Percentiles rank a stretch among this genome's conserved stretches.
phyloP scores from a whole-genome alignment of 1,284 basidiomycete species.

The Microbotryum violaceum region DNA sequence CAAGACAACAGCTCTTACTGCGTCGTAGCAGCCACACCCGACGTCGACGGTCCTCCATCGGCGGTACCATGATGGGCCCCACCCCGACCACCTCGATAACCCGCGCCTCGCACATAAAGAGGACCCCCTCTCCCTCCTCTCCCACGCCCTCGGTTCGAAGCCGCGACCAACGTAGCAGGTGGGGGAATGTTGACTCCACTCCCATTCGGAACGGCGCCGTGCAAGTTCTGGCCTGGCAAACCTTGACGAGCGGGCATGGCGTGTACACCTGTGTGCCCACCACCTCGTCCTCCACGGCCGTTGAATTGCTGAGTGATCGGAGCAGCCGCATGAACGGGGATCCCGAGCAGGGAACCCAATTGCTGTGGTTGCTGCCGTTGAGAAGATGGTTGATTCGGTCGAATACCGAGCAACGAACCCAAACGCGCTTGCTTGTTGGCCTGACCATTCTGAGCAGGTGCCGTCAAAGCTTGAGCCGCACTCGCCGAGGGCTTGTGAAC shows the following conservation, averaged over 20 bases:
- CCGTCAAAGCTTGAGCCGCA: not conserved
- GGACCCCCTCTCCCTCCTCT: too few relatives aligned
- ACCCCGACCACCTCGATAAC: too few relatives aligned
- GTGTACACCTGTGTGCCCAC: not conserved
- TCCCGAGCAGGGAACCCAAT: conserved; percentile 21
- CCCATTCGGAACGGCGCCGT: not conserved
- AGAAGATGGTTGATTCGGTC: not conserved
- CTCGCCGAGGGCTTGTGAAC: not conserved
- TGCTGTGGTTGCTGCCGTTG: conserved; percentile 14
- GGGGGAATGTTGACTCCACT: not conserved
- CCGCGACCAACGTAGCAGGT: not conserved
- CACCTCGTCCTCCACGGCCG: not conserved
- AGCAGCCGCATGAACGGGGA: conserved; percentile 2
- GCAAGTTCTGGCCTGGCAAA: too few relatives aligned
- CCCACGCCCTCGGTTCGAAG: too few relatives aligned
- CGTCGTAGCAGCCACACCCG: too few relatives aligned
- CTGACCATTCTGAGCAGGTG: not conserved
- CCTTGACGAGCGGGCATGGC: not conserved
- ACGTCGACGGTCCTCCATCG: too few relatives aligned
- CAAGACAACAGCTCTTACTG: too few relatives aligned
- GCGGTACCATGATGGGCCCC: too few relatives aligned
- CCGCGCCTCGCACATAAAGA: too few relatives aligned
- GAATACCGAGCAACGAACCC: not conserved
- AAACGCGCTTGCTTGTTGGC: not conserved
- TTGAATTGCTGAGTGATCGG: not conserved